Evolutionary conservation across 1,139 yeast genomes (phyloP).

Genomic region (Scheffersomyces illinoinensis): DNA sequence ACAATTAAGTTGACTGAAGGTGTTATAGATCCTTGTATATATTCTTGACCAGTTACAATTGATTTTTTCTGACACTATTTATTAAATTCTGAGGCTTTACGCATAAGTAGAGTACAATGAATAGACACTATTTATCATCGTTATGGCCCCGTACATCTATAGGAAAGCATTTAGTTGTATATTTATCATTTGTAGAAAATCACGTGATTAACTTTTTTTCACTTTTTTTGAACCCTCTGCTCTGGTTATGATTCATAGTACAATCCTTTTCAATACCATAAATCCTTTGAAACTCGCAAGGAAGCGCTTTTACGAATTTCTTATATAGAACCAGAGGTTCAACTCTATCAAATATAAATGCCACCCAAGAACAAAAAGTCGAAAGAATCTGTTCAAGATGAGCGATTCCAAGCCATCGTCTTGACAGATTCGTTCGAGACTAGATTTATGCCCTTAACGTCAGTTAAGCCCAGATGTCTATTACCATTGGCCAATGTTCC

Average conservation of each 20-base stretch:
- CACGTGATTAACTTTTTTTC: neutral
- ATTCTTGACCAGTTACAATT: slow-evolving; percentile 4
- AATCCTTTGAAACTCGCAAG: neutral
- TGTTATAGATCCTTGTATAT: neutral
- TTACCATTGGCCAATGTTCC: slow-evolving; percentile 93
- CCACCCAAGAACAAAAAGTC: slow-evolving; percentile 52
- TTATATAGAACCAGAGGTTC: neutral
- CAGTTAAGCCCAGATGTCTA: slow-evolving; percentile 82
- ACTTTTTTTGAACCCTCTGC: neutral
- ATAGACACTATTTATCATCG: neutral
- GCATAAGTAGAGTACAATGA: slow-evolving; percentile 1
- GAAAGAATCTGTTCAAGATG: slow-evolving; percentile 64
- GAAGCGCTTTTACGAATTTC: neutral
- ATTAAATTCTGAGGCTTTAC: neutral
- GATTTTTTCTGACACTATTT: slow-evolving; percentile 3
- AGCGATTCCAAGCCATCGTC: slow-evolving; percentile 87
- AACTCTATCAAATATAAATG: slow-evolving; percentile 18
- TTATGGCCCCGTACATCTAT: too few relatives aligned
- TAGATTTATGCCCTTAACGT: slow-evolving; percentile 87
- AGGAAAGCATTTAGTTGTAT: too few relatives aligned
- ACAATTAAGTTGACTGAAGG: slow-evolving; percentile 1
- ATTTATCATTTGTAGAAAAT: neutral
- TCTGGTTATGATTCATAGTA: neutral
- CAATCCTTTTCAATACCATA: neutral
- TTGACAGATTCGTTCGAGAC: slow-evolving; percentile 92